Base-by-base conservation (phyloP, 352 stramenopile genomes). In the Thalassiosira delicatula region DNA sequence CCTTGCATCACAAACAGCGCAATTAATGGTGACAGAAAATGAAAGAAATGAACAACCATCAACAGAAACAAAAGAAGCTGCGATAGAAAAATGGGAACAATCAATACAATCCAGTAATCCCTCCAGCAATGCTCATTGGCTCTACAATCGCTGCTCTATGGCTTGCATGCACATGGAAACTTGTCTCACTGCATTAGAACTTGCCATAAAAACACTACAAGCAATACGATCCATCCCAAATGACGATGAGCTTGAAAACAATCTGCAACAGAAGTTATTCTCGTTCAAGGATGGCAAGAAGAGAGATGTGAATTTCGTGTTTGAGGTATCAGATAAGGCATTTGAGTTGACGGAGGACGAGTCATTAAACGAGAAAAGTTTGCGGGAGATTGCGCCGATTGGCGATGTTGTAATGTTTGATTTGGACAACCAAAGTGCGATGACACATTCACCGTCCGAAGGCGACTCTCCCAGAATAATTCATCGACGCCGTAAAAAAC, bases 261-360 rank as follows among this genome's bases (percentile, higher is more conserved):
- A 62, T 32, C 44, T 73, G 23, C 46, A 53, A 63, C 19, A 44
- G 9, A 51, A 73, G 25, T 73, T 73, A 63, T 73, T 73, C 27
- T 29, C 32, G 4, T 30, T 73, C 17, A 73, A 63, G 46, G n/a
- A 60, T 62, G 71, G 74, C 53, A 82, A 75, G 60, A 73, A 37
- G 37, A 57, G 74, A 33, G 74, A 82, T 69, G 60, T 75, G 44
- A 46, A 80, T 33, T 82, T 82, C 49, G 59, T 82, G 12, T 82
- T 71, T 42, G 74, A 82, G 40, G 74, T 82, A 32, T n/a, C 19
- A 1, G 65, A 67, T 9, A 73, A 56, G n/a, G 37, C 33, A 21
- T 44, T 35, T 23, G 51, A 37, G 17, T 56, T 67, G 53, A 75
- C 23, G 53, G 65, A 73, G 7, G 65, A 71, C 21, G 19, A 12